Base-by-base conservation (phyloP, 306 rosid genomes). In the Dryas drummondii region DNA sequence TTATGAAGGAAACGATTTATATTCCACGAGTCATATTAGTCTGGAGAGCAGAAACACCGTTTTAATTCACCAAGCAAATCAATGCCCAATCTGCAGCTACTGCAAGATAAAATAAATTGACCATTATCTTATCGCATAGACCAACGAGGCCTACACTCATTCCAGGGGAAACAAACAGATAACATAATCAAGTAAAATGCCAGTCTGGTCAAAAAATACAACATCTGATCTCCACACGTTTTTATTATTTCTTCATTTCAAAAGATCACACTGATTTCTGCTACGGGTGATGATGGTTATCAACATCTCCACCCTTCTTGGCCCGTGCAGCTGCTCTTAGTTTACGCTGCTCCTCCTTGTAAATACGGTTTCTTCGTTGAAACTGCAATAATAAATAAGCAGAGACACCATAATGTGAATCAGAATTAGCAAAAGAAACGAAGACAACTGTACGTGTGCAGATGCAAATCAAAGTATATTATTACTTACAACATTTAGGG, bases 281-380 rank as follows among this genome's bases (percentile, higher is more conserved):
- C 83, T 86, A 87, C 10, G 70, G 78, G 78, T 89, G 96, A 76
- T 89, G 96, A 78, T 88, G 93, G 58, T 75, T 85, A 26, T 74
- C 78, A 66, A 54, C 82, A 62, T 61, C 86, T 65, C 45, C 83
- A 66, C 90, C 96, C 75, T 85, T 92, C 56, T 82, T 87, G 71
- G 75, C 90, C 82, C 83, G 80, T 45, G 87, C 71, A 68, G 93
- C 98, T 58, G 98, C 92, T 70, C 97, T 88, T 66, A 96, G 54
- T 76, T 96, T 89, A 68, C 99, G 97, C 81, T 92, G 96, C 85
- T 96, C 98, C 85, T 96, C 99, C 91, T 90, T 90, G 79, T 90
- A 96, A 71, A 96, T 83, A 50, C 99, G 90, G 81, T 96, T 96
- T 75, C 99, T 87, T 69, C 99, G 87, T 85, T 82, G 92, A 80